Base-by-base conservation (phyloP, 371 early-diverging fungal genomes). In the Apophysomyces sp. region DNA sequence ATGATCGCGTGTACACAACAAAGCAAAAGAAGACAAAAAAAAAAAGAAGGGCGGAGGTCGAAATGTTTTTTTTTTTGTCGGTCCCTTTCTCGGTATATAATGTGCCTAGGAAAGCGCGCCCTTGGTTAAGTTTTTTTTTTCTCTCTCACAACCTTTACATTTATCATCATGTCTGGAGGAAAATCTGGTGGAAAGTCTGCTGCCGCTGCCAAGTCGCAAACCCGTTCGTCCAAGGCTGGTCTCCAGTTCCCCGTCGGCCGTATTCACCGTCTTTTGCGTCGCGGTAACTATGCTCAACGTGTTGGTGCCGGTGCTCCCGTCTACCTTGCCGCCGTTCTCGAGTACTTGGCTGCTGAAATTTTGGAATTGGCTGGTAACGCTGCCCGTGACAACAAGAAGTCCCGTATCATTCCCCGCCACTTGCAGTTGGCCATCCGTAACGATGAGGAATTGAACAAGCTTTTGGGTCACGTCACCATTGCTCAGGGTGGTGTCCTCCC, bases 201-300 rank as follows among this genome's bases (percentile, higher is more conserved):
- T 70, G 72, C 80, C 57, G 76, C 73, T 62, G 58, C 75, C 63
- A 66, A 73, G 61, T 71, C 75, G 64, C 79, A 73, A 60, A 66
- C 78, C 52, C 73, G 87, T 63, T 92, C 92, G 24, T 67, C 83
- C 64, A 86, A 88, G 73, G 90, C 91, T 63, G 91, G 91, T 73
- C 88, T 90, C 62, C 90, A 92, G 76, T 94, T 94, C 87, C 95
- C 95, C 62, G 93, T 92, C 65, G 93, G 93, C 73, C 93, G 95
- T 90, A 87, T 95, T 72, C 94, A 95, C 82, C 90, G 94, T 85
- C 86, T 89, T 60, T 83, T 95, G 60, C 88, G 93, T 73, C 89
- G 89, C 79, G 93, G 94, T 64, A 93, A 92, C 88, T 93, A 94
- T 73, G 92, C 93, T 67, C 90, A 88, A 73, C 89, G 93, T 82